These are phyloP conservation scores for Bruguiera parviflora DNA, from an alignment of 345 rosid species.

Conservation along the genomic window DNA sequence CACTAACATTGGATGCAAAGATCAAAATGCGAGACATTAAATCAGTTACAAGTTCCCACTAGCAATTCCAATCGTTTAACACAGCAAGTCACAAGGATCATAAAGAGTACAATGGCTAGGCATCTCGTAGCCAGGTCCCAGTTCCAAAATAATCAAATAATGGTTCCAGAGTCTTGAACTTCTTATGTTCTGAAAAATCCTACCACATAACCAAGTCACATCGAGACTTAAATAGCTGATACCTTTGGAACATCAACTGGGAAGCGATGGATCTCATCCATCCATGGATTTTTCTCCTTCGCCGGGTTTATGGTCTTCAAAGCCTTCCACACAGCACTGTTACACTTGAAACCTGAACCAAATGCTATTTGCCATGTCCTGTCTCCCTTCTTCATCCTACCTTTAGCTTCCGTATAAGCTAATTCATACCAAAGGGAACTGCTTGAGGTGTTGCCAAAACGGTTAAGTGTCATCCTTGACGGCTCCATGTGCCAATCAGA, in stretches of 20 bases:
- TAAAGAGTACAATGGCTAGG: background rate
- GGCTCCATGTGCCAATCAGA: conserved; percentile 72
- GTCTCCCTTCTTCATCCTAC: conserved; percentile 60
- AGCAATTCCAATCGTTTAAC: background rate
- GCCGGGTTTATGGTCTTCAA: conserved; percentile 22
- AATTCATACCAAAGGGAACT: conserved; percentile 74
- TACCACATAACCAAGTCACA: background rate
- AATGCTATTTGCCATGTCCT: conserved; percentile 69
- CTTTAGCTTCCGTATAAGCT: conserved; percentile 64
- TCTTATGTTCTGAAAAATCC: background rate
- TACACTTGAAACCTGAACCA: conserved; percentile 79
- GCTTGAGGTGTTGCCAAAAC: conserved; percentile 72
- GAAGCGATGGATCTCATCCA: conserved; percentile 24
- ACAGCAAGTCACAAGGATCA: background rate
- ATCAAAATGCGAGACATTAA: background rate
- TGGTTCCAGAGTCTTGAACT: too few relatives aligned
- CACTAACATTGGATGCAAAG: background rate
- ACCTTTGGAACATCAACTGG: conserved; percentile 48
- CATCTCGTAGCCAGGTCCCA: background rate
- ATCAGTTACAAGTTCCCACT: background rate
- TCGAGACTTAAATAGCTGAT: conserved; percentile 30
- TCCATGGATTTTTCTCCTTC: conserved; percentile 31
- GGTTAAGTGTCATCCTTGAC: conserved; percentile 64
- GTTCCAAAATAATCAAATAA: too few relatives aligned
- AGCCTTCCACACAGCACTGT: conserved; percentile 59